Percentiles rank a stretch among this genome's conserved stretches.
Evolutionary conservation across 1,139 yeast genomes (phyloP).

Genomic region (Yamadazyma diospyri): DNA sequence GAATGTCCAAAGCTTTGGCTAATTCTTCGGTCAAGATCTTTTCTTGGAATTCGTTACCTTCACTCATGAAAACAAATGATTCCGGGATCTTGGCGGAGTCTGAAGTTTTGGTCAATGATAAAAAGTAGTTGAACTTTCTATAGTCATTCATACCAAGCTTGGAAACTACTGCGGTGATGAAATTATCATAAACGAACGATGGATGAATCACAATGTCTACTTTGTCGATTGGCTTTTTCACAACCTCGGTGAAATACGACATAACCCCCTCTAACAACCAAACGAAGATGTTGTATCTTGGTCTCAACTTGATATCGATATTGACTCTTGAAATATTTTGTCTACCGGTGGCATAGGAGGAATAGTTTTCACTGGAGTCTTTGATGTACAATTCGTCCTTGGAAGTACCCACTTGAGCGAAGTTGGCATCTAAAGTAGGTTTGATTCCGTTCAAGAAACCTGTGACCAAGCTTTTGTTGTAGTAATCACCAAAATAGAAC

Average conservation of each 20-base stretch:
- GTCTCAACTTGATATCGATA: constrained; percentile 60
- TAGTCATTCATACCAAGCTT: constrained; percentile 76
- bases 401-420: constrained; percentile 77
- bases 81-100: constrained; percentile 68
- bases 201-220: constrained; percentile 64
- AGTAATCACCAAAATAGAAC: constrained; percentile 55
- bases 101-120: constrained; percentile 79
- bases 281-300: constrained; percentile 78
- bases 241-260: constrained; percentile 49
- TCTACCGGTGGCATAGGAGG: constrained; percentile 89
- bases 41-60: constrained; percentile 76
- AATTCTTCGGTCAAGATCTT: constrained; percentile 50
- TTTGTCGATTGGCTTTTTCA: constrained; percentile 55
- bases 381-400: constrained; percentile 48
- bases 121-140: constrained; percentile 74
- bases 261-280: constrained; percentile 55
- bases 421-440: constrained; percentile 57
- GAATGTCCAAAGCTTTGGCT: constrained; percentile 44
- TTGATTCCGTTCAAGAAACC: constrained; percentile 43
- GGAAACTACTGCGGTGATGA: constrained; percentile 80
- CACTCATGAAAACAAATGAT: constrained; percentile 85
- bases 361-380: constrained; percentile 68
- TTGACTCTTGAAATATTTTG: constrained; percentile 63
- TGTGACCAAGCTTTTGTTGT: constrained; percentile 56
- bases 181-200: constrained; percentile 57